Conservation (phyloP, 345 rosid species). For the Lepidium sativum region DNA sequence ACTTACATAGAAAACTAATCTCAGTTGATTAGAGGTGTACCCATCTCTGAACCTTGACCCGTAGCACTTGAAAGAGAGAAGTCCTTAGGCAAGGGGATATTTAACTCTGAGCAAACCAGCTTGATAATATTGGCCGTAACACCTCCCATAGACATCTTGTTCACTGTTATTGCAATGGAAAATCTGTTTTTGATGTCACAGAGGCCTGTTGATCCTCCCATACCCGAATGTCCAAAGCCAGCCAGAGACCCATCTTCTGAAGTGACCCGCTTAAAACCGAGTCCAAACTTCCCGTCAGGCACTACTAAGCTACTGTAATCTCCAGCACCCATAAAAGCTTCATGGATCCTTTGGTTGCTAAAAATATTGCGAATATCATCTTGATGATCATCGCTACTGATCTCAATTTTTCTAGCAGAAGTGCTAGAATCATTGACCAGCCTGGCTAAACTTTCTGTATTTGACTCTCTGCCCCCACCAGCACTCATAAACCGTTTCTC, state of each 20-base stretch:
- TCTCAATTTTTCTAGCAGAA: slow-evolving; percentile 15
- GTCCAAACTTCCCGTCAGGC: slow-evolving; percentile 61
- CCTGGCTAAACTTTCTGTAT: slow-evolving; percentile 28
- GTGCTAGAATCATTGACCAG: slow-evolving; percentile 27
- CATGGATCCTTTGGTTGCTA: slow-evolving; percentile 48
- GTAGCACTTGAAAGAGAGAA: slow-evolving; percentile 20
- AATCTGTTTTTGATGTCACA: slow-evolving; percentile 67
- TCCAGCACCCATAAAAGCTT: slow-evolving; percentile 70
- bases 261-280: slow-evolving; percentile 57
- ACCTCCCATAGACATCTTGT: slow-evolving; percentile 72
- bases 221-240: slow-evolving; percentile 93
- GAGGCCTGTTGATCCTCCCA: slow-evolving; percentile 91
- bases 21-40: slow-evolving; percentile 54
- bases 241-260: slow-evolving; percentile 42
- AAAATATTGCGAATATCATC: slow-evolving; percentile 28
- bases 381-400: slow-evolving; percentile 9
- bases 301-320: slow-evolving; percentile 45
- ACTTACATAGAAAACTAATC: slow-evolving; percentile 5
- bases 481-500: slow-evolving; percentile 4
- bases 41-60: slow-evolving; percentile 21
- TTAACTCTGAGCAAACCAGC: slow-evolving; percentile 78
- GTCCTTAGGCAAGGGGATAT: slow-evolving; percentile 57
- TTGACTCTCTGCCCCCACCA: slow-evolving; percentile 23
- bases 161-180: slow-evolving; percentile 73
- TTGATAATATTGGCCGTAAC: slow-evolving; percentile 52